Percentiles rank a stretch among this genome's conserved stretches.
phyloP scores from a whole-genome alignment of 2,329 filamentous ascomycete species.

The Monosporascus sp. region DNA sequence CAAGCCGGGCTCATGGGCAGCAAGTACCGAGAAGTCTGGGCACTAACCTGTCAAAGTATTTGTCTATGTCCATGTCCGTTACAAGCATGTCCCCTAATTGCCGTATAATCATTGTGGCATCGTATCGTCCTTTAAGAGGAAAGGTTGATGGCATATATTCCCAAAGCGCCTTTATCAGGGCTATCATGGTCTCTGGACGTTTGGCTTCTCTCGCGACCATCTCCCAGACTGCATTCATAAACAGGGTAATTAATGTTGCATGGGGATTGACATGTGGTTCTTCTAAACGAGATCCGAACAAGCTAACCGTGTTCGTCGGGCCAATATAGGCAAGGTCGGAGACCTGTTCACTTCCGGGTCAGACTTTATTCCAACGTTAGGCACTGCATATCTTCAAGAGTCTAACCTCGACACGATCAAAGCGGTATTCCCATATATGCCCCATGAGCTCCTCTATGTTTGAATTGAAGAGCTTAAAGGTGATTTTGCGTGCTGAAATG shows the following conservation, averaged over 20 bases:
- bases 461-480: slow-evolving; percentile 24
- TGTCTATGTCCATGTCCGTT: slow-evolving; percentile 4
- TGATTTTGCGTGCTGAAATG: slow-evolving; percentile 13
- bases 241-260: slow-evolving; percentile 35
- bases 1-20: not conserved
- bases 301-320: slow-evolving; percentile 13
- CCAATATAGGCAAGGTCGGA: slow-evolving; percentile 31
- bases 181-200: not conserved
- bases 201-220: not conserved
- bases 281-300: slow-evolving; percentile 30
- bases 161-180: slow-evolving; percentile 2
- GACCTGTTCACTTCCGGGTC: slow-evolving; percentile 20
- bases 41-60: slow-evolving; percentile 6
- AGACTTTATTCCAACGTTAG: not conserved
- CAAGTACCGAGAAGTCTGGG: not conserved
- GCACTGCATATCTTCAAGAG: not conserved
- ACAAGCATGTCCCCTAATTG: slow-evolving; percentile 1
- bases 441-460: slow-evolving; percentile 20
- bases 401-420: slow-evolving; percentile 35
- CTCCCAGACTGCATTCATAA: slow-evolving; percentile 29
- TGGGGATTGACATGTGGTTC: slow-evolving; percentile 26
- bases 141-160: slow-evolving; percentile 7
- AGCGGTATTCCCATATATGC: slow-evolving; percentile 11
- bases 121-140: slow-evolving; percentile 1
- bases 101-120: slow-evolving; percentile 1